Evolutionary conservation across 1,139 yeast species (phyloP), one percentile per base, ranked within the genome.

Genomic region (Taiozyma sp.): DNA sequence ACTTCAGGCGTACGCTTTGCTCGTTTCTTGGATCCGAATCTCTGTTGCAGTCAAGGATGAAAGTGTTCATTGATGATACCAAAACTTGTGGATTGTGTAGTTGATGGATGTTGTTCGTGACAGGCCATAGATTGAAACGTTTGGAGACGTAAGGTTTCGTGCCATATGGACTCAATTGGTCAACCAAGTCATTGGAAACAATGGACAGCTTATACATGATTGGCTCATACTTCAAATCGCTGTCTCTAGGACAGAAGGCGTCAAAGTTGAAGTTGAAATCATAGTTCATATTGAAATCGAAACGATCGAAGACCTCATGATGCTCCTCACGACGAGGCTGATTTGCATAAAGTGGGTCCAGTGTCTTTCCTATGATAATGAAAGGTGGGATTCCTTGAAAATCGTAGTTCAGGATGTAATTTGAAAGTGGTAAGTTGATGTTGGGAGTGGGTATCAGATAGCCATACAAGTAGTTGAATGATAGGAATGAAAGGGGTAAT

Each of bases 391-490:
- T 52, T 6, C 56, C 51, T 6, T 55, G 53, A 46, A 61, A 59
- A 42, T 65, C 68, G 47, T 65, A 67, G 50, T 66, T 60, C 44
- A 72, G 60, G 11, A 61, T 55, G 42, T 50, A 57, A 22, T 57
- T 50, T 1, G 50, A 32, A 6, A 73, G 57, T 1, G 71, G 69
- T 1, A 70, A 55, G 13, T 54, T 41, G 6, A 70, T 63, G 4
- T 66, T 53, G 1, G 71, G 64, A 8, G 59, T 59, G 3, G 77
- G 77, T 19, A 74, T 64, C 24, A 74, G 60, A 35, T 63, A 55
- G 47, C 62, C 56, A 61, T 73, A 72, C 58, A 74, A 70, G 56
- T 68, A 68, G 54, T 67, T 55, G 62, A 70, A 74, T 6, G 74
- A 60, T 30, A 73, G 53, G 16, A 69, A 51, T 0, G 79, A 70